phyloP scores from a whole-genome alignment of 2,329 filamentous ascomycete genomes.

The Aspergillus hiratsukae region DNA sequence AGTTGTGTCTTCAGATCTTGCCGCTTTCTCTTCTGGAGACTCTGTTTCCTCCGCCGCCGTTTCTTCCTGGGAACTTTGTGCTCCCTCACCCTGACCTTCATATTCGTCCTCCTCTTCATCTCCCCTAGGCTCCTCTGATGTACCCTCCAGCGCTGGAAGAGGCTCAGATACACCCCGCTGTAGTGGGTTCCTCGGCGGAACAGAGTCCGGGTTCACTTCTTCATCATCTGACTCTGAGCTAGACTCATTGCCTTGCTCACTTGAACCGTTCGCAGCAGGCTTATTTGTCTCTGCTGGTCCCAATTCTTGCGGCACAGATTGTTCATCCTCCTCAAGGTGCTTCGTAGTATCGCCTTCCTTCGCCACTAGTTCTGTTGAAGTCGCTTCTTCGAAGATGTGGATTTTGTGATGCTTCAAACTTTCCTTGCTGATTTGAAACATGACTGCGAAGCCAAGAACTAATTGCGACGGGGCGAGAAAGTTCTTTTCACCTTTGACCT shows the following conservation, averaged over 20 bases:
- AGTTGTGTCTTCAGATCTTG: constrained; percentile 29
- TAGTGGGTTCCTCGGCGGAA: constrained; percentile 13
- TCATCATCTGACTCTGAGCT: constrained; percentile 18
- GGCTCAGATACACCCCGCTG: constrained; percentile 14
- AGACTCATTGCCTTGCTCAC: constrained; percentile 24
- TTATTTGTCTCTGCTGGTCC: constrained; percentile 21
- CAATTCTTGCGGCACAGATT: constrained; percentile 26
- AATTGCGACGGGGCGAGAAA: constrained; percentile 83
- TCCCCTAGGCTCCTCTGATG: constrained; percentile 10
- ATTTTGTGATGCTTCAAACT: constrained; percentile 77
- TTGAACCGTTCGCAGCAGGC: constrained; percentile 18
- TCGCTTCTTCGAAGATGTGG: constrained; percentile 54
- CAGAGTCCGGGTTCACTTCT: constrained; percentile 12
- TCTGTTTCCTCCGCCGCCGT: constrained; percentile 28
- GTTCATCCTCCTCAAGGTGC: constrained; percentile 22
- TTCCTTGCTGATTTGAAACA: constrained; percentile 85
- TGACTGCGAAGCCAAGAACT: constrained; percentile 77
- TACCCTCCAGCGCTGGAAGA: constrained; percentile 20
- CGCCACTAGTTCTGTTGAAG: constrained; percentile 14
- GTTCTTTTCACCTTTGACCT: constrained; percentile 82
- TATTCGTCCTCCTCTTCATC: constrained; percentile 31
- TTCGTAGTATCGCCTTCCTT: constrained; percentile 19
- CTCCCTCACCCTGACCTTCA: constrained; percentile 33
- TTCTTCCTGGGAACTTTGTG: constrained; percentile 16
- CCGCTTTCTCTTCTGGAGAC: constrained; percentile 22